phyloP scores from a whole-genome alignment of 495 filamentous ascomycete species.

The Penicillium lagena region DNA sequence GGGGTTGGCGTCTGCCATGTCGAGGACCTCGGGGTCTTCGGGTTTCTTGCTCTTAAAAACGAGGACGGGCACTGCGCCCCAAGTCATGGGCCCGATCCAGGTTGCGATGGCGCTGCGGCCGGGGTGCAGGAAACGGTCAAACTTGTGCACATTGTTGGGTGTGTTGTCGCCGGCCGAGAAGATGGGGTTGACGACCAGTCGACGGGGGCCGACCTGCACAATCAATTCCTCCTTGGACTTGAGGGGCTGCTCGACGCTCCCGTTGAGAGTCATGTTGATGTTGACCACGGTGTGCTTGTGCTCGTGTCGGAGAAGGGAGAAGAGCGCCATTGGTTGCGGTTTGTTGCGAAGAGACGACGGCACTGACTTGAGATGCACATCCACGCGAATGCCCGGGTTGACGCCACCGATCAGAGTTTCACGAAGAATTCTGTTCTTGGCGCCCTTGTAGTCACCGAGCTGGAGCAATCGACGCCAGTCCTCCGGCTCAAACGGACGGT shows the following conservation, averaged over 20 bases:
- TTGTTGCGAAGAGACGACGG: constrained; percentile 52
- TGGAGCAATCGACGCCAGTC: constrained; percentile 83
- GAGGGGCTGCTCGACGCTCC: constrained; percentile 63
- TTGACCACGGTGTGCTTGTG: constrained; percentile 87
- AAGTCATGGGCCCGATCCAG: constrained; percentile 84
- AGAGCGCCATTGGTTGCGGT: constrained; percentile 58
- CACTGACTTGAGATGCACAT: constrained; percentile 71
- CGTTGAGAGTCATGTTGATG: constrained; percentile 73
- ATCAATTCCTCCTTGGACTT: constrained; percentile 88
- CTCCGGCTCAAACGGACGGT: constrained; percentile 75
- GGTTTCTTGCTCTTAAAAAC: constrained; percentile 63
- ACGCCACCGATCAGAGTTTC: constrained; percentile 86
- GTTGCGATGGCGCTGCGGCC: constrained; percentile 86
- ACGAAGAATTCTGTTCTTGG: constrained; percentile 64
- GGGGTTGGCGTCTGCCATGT: constrained; percentile 22
- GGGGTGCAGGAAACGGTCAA: constrained; percentile 86
- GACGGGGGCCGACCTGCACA: constrained; percentile 78
- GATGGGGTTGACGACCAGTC: constrained; percentile 80
- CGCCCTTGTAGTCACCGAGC: constrained; percentile 74
- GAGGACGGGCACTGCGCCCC: constrained; percentile 83
- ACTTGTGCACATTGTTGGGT: constrained; percentile 94
- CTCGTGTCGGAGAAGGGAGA: constrained; percentile 87
- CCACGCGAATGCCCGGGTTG: constrained; percentile 70
- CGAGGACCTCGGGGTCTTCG: constrained; percentile 35
- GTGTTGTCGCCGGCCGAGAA: constrained; percentile 81